These are phyloP conservation scores for Nothophoma quercina DNA, from an alignment of 2,329 filamentous ascomycete genomes.

Conservation along the genomic window DNA sequence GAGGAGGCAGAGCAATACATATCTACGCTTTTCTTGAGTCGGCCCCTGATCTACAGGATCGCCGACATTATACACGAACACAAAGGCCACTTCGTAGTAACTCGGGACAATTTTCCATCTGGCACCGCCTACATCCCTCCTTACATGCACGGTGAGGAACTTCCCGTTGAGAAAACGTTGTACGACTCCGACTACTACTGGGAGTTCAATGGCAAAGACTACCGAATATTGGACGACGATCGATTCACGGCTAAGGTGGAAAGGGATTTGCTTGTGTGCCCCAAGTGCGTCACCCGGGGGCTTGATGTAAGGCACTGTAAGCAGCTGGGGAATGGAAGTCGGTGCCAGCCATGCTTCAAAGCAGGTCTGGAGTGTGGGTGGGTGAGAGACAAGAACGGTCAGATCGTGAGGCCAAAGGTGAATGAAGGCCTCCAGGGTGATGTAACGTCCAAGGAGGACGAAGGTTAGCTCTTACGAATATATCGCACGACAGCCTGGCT, in stretches of 20 bases:
- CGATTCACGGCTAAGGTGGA: slow-evolving; percentile 22
- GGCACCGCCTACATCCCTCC: slow-evolving; percentile 40
- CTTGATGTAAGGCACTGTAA: slow-evolving; percentile 21
- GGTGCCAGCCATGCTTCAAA: slow-evolving; percentile 24
- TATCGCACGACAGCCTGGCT: too few species aligned
- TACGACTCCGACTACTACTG: slow-evolving; percentile 43
- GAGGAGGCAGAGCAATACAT: slow-evolving; percentile 17
- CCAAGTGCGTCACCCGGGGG: slow-evolving; percentile 17
- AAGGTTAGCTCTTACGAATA: too few species aligned
- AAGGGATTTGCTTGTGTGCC: slow-evolving; percentile 21
- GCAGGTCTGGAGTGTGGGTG: slow-evolving; percentile 17
- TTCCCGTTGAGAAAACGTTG: slow-evolving; percentile 34
- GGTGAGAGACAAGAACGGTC: slow-evolving; percentile 11
- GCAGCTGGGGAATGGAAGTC: slow-evolving; percentile 25
- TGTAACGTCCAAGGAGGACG: neutral
- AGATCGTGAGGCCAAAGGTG: slow-evolving; percentile 1
- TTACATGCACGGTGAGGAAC: slow-evolving; percentile 46
- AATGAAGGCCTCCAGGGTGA: too few species aligned
- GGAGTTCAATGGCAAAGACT: slow-evolving; percentile 37
- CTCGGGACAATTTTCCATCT: slow-evolving; percentile 30
- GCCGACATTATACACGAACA: slow-evolving; percentile 31
- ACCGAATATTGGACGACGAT: slow-evolving; percentile 36
- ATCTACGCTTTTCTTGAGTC: slow-evolving; percentile 29
- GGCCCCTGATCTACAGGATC: slow-evolving; percentile 37
- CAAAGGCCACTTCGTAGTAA: slow-evolving; percentile 32